Evolutionary conservation across 805 yeast species (phyloP), one percentile per base, ranked within the genome.

Genomic region (Kodamaea sagamina): DNA sequence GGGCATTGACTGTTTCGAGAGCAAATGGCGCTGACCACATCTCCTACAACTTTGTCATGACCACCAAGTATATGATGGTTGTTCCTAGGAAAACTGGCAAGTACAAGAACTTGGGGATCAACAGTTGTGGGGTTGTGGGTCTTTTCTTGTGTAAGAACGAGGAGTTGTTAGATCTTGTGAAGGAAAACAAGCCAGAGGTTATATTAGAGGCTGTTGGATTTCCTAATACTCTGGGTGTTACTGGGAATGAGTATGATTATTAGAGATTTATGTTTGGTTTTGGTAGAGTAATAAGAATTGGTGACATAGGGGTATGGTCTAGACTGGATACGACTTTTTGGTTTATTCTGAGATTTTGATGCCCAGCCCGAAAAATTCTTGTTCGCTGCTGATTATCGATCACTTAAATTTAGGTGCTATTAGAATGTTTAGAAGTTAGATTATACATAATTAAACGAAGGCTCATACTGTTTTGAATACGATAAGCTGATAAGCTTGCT

Each of bases 51-150:
- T 80, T 90, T 26, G 66, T 89, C 34, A 79, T 92, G 75, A 89
- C 95, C 37, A 80, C 81, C 38, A 76, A 80, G 41, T 92, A 93
- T 87, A 78, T 92, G 66, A 78, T 89, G 78, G 62, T 86, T 16
- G 83, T 89, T n/a, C 98, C 99, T 12, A 77, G 97, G 55, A 69
- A 84, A 2, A 55, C 59, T 12, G 82, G 84, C 1, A 68, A 65
- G 39, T 81, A 72, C 54, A 72, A 74, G 32, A 53, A 52, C 12
- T 63, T 82, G 22, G 85, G 92, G 45, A 75, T 89, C 52, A 92
- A 92, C 58, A 75, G 96, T 0, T 77, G 89, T 36, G 97, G 95
- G 0, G 79, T 78, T 46, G 71, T 86, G 48, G 97, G 98, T 1
- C 63, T 92, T 50, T 59, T 90, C 39, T 72, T 86, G 44, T 90